Evolutionary conservation across 441 rosid species (phyloP), one percentile per base, ranked within the genome.

Genomic region (Pelargonium fulgidum): DNA sequence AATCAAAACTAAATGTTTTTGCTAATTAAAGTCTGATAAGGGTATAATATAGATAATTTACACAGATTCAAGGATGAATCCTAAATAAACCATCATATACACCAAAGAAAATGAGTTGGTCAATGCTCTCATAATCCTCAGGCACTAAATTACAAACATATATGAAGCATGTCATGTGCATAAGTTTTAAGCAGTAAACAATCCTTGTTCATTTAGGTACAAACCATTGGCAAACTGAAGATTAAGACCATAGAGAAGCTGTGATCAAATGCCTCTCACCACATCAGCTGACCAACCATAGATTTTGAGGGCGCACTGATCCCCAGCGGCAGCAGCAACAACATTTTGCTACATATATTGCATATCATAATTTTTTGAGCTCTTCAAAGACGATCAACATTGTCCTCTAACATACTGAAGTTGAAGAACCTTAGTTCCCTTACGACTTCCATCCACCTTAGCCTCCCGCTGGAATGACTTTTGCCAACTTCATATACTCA

Each of bases 231-330:
- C 19, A 22, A 52, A 52, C 7, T 5, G 14, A 52, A 52, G 4
- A 52, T n/a, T 7, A 50, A 17, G 19, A 1, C 58, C 19, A 50
- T 50, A 52, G 59, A 52, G 59, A 52, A 52, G 59, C 20, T 6
- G 17, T 4, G 20, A 76, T 74, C 72, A 62, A 68, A 78, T 72
- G 79, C 86, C 82, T 83, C 89, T 84, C 89, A 78, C 88, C 84
- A 74, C 74, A 77, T 76, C 75, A 67, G 81, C 77, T 58, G 71
- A 79, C 67, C 48, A 71, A 79, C 70, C 75, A 79, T 12, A 78
- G 63, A 71, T 75, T 67, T 73, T 65, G 20, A 80, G 73, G 80
- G 78, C 73, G 74, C 81, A 72, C 72, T 73, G 77, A 72, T 73
- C 78, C 71, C 64, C 80, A 73, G 72, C 78, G 73, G 26, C 85